phyloP scores from a whole-genome alignment of 306 rosid species.

The Nissolia schottii region DNA sequence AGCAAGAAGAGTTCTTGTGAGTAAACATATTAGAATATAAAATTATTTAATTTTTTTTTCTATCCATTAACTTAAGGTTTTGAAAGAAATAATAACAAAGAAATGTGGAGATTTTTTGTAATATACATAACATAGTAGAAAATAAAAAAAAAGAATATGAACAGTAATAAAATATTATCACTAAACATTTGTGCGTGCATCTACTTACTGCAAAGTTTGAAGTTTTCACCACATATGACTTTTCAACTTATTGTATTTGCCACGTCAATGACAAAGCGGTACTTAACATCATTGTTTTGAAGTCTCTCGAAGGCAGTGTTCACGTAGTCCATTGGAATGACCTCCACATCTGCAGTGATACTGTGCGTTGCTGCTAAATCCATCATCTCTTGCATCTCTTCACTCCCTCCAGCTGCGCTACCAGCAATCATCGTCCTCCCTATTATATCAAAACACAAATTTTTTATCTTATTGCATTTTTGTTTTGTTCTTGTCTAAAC shows the following conservation, averaged over 20 bases:
- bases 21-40: too few relatives aligned
- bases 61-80: too few relatives aligned
- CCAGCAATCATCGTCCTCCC: conserved; percentile 40
- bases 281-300: conserved; percentile 31
- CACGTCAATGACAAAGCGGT: conserved; percentile 36
- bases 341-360: conserved; percentile 31
- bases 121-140: too few relatives aligned
- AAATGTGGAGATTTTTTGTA: too few relatives aligned
- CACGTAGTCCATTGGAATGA: conserved; percentile 34
- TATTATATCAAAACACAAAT: neutral
- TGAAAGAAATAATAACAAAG: too few relatives aligned
- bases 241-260: neutral
- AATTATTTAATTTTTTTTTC: too few relatives aligned
- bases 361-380: conserved; percentile 34
- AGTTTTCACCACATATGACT: neutral
- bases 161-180: too few relatives aligned
- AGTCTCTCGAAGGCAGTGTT: conserved; percentile 35
- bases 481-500: neutral
- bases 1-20: too few relatives aligned
- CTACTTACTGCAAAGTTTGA: too few relatives aligned
- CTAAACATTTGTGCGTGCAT: too few relatives aligned
- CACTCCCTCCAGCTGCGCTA: conserved; percentile 19
- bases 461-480: neutral
- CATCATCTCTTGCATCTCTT: conserved; percentile 36
- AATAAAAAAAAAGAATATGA: too few relatives aligned